Evolutionary conservation across 2,329 filamentous ascomycete species (phyloP), one percentile per base, ranked within the genome.

Genomic region (Lomentospora prolificans): DNA sequence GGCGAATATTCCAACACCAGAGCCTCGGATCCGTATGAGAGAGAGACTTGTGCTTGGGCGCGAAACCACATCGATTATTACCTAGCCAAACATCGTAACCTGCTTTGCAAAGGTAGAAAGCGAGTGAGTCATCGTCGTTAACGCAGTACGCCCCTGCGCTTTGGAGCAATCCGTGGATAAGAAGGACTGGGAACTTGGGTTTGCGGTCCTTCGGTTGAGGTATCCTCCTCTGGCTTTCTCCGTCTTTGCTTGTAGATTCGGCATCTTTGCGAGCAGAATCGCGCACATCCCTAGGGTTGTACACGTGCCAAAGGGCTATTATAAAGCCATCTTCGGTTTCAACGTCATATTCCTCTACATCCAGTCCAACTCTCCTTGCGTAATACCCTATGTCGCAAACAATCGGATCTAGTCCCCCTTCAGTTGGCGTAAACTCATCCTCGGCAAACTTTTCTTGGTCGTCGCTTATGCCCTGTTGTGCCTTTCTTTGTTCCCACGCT

Each of bases 71-170:
- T 19, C 92, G 81, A 66, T 96, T 96, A 71, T 96, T 95, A 3
- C 92, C 92, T 14, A 96, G 77, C 91, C 91, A 97, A 39, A 97
- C 89, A 67, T 97, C 92, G 69, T 90, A 96, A 1, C 91, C 91
- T 0, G 87, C 84, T 70, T 96, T 96, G 69, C 88, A 90, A 6
- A 97, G 82, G 72, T 86, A 95, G 70, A 96, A 96, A 1, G 92
- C 91, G 6, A 96, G 77, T 25, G 87, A 92, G 61, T 90, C 84
- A 59, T 96, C 90, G 64, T 96, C 91, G 66, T 92, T 95, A 60
- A 85, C 85, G 68, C 90, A 96, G 66, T 90, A 96, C 0, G 91
- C 88, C 3, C 92, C 91, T 0, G 89, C 82, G 55, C 86, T 91
- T 70, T 97, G 92, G 5, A 97, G 74, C 2, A 96, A 77, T 1